phyloP scores from a whole-genome alignment of 768 basidiomycete genomes.

The Boletus rubescentipes region DNA sequence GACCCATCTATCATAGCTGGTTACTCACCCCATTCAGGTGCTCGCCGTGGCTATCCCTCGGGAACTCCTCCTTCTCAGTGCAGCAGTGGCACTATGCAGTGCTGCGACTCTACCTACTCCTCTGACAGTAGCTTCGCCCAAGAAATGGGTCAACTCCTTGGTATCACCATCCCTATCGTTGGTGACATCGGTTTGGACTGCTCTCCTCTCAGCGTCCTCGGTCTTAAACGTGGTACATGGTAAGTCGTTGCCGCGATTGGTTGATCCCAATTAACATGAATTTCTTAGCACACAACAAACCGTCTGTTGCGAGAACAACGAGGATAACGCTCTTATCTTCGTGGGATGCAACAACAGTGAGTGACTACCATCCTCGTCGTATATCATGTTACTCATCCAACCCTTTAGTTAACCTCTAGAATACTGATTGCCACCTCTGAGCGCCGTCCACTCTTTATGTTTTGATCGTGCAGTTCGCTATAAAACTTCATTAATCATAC shows the following conservation, averaged over 20 bases:
- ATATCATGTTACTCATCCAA: not conserved
- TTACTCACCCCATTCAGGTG: conserved; percentile 29
- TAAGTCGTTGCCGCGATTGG: not conserved
- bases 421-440: not conserved
- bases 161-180: accelerated
- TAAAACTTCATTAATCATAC: conserved; percentile 14
- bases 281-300: conserved; percentile 31
- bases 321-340: conserved; percentile 36
- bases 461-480: not conserved
- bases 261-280: not conserved
- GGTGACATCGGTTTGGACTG: conserved; percentile 32
- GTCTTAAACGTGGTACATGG: conserved; percentile 19
- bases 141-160: accelerated
- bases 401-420: conserved; percentile 21
- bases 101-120: conserved; percentile 13
- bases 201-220: conserved; percentile 20
- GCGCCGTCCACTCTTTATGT: conserved; percentile 21
- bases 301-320: conserved; percentile 42
- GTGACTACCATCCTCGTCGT: not conserved
- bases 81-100: conserved; percentile 14
- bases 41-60: conserved; percentile 38
- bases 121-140: not conserved
- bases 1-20: not conserved
- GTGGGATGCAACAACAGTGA: conserved; percentile 42
- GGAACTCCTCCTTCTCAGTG: conserved; percentile 28